Base-by-base conservation (phyloP, 75 land plant species). In the Chamaecyparis obtusa region DNA sequence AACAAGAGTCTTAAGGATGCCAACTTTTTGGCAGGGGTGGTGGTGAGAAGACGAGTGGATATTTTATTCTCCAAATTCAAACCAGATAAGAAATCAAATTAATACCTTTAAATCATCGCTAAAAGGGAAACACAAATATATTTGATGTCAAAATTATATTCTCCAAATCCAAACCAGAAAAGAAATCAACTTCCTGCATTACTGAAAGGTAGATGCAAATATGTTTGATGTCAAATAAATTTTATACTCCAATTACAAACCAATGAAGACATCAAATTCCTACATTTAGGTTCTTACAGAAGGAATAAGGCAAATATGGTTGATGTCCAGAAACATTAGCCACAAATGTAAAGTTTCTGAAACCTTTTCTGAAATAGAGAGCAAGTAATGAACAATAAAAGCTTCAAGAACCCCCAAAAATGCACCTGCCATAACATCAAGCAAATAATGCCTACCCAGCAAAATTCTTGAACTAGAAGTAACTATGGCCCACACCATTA, bases 361-460 rank as follows among this genome's bases (percentile, higher is more conserved):
- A 84, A 49, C 30, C 35, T 9, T 49, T 54, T 84, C 60, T 7
- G 85, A 84, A 2, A 84, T 36, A 33, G 15, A 55, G 19, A 84
- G 39, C 85, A 82, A 49, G 17, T 81, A 36, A 49, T 51, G 86
- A 3, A 89, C 89, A 80, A 87, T 2, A 5, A 89, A 36, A 17
- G 88, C 93, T 55, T 94, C 96, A 41, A 90, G 32, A 56, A 93
- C 85, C 14, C 96, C 96, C 36, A 95, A 39, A 13, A 86, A 36
- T 3, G 90, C 87, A 9, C 99, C 99, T 16, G 90, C 96, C 27
- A 94, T 14, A 16, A 97, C 98, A 89, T 97, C 98, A 6, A 90
- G n/a, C 10, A 93, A 80, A 84, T 87, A 97, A 90, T 97, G 99
- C 88, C 99, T 86, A 7, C 99, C 99, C 15, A 97, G 92, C 74